phyloP scores from a whole-genome alignment of 164 flowering plant species.

The Piper betle region DNA sequence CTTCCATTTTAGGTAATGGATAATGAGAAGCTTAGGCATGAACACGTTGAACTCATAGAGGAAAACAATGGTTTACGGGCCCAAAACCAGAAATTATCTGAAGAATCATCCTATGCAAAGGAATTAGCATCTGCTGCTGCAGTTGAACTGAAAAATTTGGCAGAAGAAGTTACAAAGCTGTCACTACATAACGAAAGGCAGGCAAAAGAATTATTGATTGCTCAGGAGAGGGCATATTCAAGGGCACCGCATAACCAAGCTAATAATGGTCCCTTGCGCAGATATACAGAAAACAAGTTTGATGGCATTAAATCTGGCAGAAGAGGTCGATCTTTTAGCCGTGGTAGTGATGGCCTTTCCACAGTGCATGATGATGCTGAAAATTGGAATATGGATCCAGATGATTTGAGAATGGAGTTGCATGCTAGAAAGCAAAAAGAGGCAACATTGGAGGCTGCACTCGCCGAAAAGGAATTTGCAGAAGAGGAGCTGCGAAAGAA shows the following conservation, averaged over 20 bases:
- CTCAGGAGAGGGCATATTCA: slow-evolving; percentile 49
- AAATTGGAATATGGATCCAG: slow-evolving; percentile 61
- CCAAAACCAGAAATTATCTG: slow-evolving; percentile 83
- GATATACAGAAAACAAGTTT: slow-evolving; percentile 24
- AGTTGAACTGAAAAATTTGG: slow-evolving; percentile 88
- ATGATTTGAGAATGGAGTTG: slow-evolving; percentile 72
- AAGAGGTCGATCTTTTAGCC: slow-evolving; percentile 39
- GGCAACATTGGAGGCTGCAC: slow-evolving; percentile 74
- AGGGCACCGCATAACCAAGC: slow-evolving; percentile 27
- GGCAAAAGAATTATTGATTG: slow-evolving; percentile 63
- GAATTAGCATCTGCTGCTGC: slow-evolving; percentile 99
- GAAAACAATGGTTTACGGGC: slow-evolving; percentile 79
- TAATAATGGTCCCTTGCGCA: slow-evolving; percentile 47
- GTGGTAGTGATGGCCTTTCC: slow-evolving; percentile 38
- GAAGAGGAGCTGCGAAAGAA: slow-evolving; percentile 69
- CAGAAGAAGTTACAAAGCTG: slow-evolving; percentile 85
- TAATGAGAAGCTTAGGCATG: slow-evolving; percentile 67
- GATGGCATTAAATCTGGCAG: slow-evolving; percentile 44
- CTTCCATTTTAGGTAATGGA: slow-evolving; percentile 47
- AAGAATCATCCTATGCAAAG: slow-evolving; percentile 98
- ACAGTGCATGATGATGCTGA: slow-evolving; percentile 46
- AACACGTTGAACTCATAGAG: slow-evolving; percentile 61
- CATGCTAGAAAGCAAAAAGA: slow-evolving; percentile 81
- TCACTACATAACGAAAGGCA: slow-evolving; percentile 79
- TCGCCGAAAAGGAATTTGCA: slow-evolving; percentile 65